Evolutionary conservation across 345 rosid species (phyloP).

Genomic region (Stellera chamaejasme): DNA sequence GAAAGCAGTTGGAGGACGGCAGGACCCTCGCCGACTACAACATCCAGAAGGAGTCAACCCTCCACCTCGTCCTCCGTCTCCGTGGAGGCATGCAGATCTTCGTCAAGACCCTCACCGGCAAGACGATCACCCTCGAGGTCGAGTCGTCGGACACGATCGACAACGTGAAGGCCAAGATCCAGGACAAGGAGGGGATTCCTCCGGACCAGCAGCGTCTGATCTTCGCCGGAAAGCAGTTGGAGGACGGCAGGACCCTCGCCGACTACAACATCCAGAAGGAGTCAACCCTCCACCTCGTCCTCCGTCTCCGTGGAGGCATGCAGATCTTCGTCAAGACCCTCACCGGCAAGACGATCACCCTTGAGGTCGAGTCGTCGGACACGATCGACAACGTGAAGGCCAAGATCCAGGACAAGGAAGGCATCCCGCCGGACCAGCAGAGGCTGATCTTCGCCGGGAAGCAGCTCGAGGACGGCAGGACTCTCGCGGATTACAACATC

Average conservation of each 20-base stretch:
- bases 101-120: constrained; percentile 32
- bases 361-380: constrained; percentile 35
- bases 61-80: constrained; percentile 21
- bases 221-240: constrained; percentile 37
- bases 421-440: constrained; percentile 42
- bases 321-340: constrained; percentile 35
- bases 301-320: constrained; percentile 36
- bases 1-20: constrained; percentile 39
- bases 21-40: constrained; percentile 35
- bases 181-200: constrained; percentile 37
- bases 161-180: constrained; percentile 36
- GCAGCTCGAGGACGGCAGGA: constrained; percentile 27
- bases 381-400: constrained; percentile 40
- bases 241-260: constrained; percentile 35
- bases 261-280: constrained; percentile 44
- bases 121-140: constrained; percentile 32
- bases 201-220: constrained; percentile 40
- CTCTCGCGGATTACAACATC: constrained; percentile 30
- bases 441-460: constrained; percentile 37
- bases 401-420: constrained; percentile 40
- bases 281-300: constrained; percentile 22
- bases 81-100: constrained; percentile 48
- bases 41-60: constrained; percentile 33
- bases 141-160: constrained; percentile 38
- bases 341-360: constrained; percentile 33